Evolutionary conservation across 352 stramenopile genomes (phyloP), one percentile per base, ranked within the genome.

Genomic region (Globisporangium camurandrum): DNA sequence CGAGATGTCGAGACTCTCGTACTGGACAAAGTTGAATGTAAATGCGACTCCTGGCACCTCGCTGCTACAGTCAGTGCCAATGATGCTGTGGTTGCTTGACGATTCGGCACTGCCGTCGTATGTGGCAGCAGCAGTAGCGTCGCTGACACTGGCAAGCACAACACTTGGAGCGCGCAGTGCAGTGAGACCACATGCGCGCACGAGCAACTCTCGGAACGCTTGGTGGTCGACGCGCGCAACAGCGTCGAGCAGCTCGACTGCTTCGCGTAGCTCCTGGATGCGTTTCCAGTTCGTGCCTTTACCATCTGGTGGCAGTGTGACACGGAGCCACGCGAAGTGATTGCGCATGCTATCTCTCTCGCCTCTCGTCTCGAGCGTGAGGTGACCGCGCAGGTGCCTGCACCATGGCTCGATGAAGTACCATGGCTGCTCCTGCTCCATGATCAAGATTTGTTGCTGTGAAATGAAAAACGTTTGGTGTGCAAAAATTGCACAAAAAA

Each of bases 401-500:
- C 51, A 57, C 51, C 51, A 57, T 9, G 51, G 51, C 8, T 33
- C 19, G 5, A 51, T 17, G 6, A 57, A 36, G 24, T 26, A 19
- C 51, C 51, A 57, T n/a, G 16, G 30, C 20, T 49, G 41, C 26
- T 37, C 11, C 6, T 64, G 54, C 37, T 71, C 58, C 4, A 53
- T 50, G 11, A 12, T 11, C 6, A 34, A 6, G 30, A 34, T n/a
- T n/a, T n/a, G n/a, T n/a, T n/a, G n/a, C n/a, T n/a, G n/a, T n/a
- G n/a, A n/a, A n/a, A n/a, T n/a, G n/a, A n/a, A n/a, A n/a, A n/a
- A n/a, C n/a, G n/a, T n/a, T n/a, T n/a, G n/a, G n/a, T n/a, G n/a
- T n/a, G n/a, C n/a, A n/a, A n/a, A n/a, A n/a, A n/a, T n/a, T n/a
- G n/a, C n/a, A n/a, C n/a, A n/a, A n/a, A n/a, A n/a, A n/a, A n/a